Evolutionary conservation across 106 monocot genomes (phyloP).

Genomic region (Triglochin maritima): DNA sequence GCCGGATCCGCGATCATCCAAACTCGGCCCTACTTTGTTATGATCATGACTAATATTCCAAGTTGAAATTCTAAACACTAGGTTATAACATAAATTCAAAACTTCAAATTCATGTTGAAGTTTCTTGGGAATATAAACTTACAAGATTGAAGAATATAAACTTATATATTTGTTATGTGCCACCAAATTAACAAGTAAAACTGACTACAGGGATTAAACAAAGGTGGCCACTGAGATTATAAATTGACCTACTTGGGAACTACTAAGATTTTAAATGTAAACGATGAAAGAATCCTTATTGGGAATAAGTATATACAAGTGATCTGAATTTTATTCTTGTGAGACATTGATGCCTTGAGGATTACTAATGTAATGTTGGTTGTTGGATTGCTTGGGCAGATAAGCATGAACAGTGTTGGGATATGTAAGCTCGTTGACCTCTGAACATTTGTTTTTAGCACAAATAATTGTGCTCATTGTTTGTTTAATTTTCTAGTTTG

Average conservation of each 20-base stretch:
- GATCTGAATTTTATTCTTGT: not conserved
- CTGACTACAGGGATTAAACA: not conserved
- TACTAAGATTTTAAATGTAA: not conserved
- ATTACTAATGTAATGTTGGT: not conserved
- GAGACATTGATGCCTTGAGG: not conserved
- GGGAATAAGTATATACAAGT: not conserved
- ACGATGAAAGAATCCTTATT: constrained; percentile 2
- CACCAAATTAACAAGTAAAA: not conserved
- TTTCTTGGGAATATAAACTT: not conserved
- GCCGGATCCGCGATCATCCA: too few relatives aligned
- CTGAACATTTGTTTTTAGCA: too few relatives aligned
- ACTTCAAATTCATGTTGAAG: not conserved
- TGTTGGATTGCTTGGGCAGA: not conserved
- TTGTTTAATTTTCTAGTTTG: too few relatives aligned
- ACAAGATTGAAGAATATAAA: not conserved
- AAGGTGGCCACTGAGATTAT: too few relatives aligned
- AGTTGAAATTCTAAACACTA: too few relatives aligned
- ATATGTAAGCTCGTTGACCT: too few relatives aligned
- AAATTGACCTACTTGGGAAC: too few relatives aligned
- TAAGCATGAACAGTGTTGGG: too few relatives aligned
- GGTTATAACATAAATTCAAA: not conserved
- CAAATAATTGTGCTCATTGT: too few relatives aligned
- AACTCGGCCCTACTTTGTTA: too few relatives aligned
- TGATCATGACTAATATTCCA: too few relatives aligned
- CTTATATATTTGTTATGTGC: not conserved